Evolutionary conservation across 805 yeast species (phyloP).

Genomic region (Scheffersomyces spartinae): DNA sequence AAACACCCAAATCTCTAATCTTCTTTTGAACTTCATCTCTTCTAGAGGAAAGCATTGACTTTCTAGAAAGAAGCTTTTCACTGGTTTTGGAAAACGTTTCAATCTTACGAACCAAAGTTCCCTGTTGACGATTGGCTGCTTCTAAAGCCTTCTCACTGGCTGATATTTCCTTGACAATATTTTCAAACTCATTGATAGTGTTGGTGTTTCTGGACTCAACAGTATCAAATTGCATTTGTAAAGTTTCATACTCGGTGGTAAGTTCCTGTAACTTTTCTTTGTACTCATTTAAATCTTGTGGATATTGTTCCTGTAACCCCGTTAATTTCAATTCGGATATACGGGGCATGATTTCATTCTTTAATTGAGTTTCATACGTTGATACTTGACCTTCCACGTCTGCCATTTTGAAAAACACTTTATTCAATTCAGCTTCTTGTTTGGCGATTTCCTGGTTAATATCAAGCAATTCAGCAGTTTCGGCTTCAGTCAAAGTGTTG

Average conservation of each 20-base stretch:
- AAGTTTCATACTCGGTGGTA: slow-evolving; percentile 3
- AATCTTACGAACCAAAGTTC: slow-evolving; percentile 38
- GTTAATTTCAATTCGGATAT: too few relatives aligned
- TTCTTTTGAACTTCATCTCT: slow-evolving; percentile 62
- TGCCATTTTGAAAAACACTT: too few relatives aligned
- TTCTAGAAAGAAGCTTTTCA: slow-evolving; percentile 55
- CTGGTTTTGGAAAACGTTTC: slow-evolving; percentile 52
- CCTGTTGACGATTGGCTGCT: slow-evolving; percentile 47
- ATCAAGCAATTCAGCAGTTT: too few relatives aligned
- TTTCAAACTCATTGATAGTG: slow-evolving; percentile 15
- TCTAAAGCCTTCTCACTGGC: slow-evolving; percentile 29
- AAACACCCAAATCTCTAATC: slow-evolving; percentile 75
- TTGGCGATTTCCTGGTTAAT: too few relatives aligned
- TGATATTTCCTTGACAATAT: slow-evolving; percentile 16
- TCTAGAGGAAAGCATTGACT: slow-evolving; percentile 44
- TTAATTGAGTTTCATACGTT: too few relatives aligned
- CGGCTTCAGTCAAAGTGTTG: too few relatives aligned
- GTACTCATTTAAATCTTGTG: too few relatives aligned
- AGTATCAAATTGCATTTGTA: slow-evolving; percentile 14
- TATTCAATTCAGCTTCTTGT: slow-evolving; percentile 45
- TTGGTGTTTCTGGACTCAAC: slow-evolving; percentile 16
- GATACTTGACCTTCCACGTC: too few relatives aligned
- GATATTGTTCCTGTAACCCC: too few relatives aligned
- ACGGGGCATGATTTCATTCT: too few relatives aligned
- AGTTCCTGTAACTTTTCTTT: too few relatives aligned